These are phyloP conservation scores for Arthrinium puccinioides DNA, from an alignment of 2,329 filamentous ascomycete species.

Conservation along the genomic window DNA sequence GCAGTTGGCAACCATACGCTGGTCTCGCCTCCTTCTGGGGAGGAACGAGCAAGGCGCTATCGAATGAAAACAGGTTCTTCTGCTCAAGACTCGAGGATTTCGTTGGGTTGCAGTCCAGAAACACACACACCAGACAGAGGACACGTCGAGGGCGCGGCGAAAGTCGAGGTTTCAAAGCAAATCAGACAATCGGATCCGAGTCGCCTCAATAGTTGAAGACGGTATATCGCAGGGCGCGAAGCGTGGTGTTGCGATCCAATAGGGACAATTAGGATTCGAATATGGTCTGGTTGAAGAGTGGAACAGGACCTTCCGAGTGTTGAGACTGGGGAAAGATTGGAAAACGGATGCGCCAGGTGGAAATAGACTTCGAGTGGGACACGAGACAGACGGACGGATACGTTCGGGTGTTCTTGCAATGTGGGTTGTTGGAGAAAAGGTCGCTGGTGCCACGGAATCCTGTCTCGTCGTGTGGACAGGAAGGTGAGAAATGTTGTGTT, in stretches of 20 bases:
- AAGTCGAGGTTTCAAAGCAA: conserved; percentile 11
- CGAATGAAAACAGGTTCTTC: neutral
- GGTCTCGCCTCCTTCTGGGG: neutral
- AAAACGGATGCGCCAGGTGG: conserved; percentile 4
- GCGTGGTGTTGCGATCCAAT: conserved; percentile 1
- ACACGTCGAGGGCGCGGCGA: conserved; percentile 17
- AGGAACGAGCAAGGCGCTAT: neutral
- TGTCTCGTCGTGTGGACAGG: neutral
- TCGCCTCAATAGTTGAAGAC: conserved; percentile 1
- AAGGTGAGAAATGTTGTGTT: conserved; percentile 1
- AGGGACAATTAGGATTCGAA: conserved; percentile 8
- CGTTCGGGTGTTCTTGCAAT: conserved; percentile 1
- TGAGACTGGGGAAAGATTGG: conserved; percentile 4
- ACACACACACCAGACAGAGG: conserved; percentile 24
- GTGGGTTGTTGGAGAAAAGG: no score
- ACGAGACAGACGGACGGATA: conserved; percentile 1
- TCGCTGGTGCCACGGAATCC: no score
- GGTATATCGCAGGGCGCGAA: neutral
- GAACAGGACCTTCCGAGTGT: conserved; percentile 11
- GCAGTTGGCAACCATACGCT: neutral
- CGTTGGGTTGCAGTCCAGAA: no score
- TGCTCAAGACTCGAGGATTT: no score
- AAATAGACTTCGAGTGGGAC: conserved; percentile 16
- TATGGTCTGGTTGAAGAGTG: conserved; percentile 15
- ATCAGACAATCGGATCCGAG: conserved; percentile 6